Base-by-base conservation (phyloP, 495 filamentous ascomycete genomes). In the Daldinia loculata region DNA sequence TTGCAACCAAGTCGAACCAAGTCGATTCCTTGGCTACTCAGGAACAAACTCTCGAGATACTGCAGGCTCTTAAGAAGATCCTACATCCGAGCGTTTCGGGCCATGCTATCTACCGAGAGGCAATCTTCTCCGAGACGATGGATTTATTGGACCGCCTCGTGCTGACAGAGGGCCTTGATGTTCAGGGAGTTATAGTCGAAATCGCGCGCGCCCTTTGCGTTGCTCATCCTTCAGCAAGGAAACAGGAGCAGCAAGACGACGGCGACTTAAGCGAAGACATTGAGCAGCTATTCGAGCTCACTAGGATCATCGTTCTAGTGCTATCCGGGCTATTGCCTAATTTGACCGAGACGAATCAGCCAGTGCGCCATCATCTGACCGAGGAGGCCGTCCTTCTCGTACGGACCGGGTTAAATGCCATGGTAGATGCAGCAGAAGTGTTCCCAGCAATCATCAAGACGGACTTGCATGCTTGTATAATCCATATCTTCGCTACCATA, bases 381-480 rank as follows among this genome's bases (percentile, higher is more conserved):
- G 93, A 97, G 63, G 96, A 98, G 77, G 91, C 93, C 6, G 83
- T 95, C 26, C 81, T 90, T 1, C 87, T 98, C n/a, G 88, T 97
- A 51, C 89, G 89, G 32, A 86, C 90, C 1, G 87, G 93, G 3
- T 85, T 99, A 17, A 89, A 93, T 69, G 92, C 96, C 9, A 87
- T 99, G 2, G 95, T 98, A 0, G 93, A 98, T 71, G 93, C 95
- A 1, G 93, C 96, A 7, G 92, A 94, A 53, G 93, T 98, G 15
- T 99, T 99, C 80, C 95, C 95, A 0, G 89, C 92, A 0, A 92
- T 99, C 70, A 99, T 99, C 81, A 93, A 94, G 78, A 93, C 93
- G 55, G 95, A 99, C 77, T 86, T 99, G 9, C 93, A 99, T 77
- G 95, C 95, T 50, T 97, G 94, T 76, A 97, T 98, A 71, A 84